These are phyloP conservation scores for Penicillium bialowiezense DNA, from an alignment of 495 filamentous ascomycete species.

Conservation along the genomic window DNA sequence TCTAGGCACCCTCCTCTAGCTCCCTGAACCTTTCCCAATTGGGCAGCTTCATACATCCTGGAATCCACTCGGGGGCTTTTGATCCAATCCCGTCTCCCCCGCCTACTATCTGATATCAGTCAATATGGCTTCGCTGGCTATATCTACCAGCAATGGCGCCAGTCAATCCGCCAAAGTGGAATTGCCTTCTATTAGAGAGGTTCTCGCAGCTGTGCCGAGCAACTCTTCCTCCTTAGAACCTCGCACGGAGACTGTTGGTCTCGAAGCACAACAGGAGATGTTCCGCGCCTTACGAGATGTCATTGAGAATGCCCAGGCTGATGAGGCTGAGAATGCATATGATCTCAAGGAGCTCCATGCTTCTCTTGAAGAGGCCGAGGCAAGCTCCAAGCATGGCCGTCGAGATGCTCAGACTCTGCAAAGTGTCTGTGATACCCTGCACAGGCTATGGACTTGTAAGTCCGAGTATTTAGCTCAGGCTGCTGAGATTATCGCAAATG, in stretches of 20 bases:
- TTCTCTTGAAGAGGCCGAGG: conserved; percentile 27
- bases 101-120: neutral
- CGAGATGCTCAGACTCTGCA: conserved; percentile 23
- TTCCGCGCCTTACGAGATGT: conserved; percentile 23
- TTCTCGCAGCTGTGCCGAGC: conserved; percentile 25
- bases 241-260: conserved; percentile 7
- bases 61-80: neutral
- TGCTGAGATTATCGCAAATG: conserved; percentile 61
- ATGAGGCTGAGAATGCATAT: conserved; percentile 16
- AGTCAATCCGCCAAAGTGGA: conserved; percentile 7
- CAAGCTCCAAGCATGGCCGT: conserved; percentile 14
- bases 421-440: conserved; percentile 24
- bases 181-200: conserved; percentile 22
- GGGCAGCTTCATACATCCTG: neutral
- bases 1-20: conserved; percentile 5
- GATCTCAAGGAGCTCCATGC: conserved; percentile 24
- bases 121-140: conserved; percentile 20
- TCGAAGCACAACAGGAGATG: conserved; percentile 28
- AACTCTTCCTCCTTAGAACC: conserved; percentile 15
- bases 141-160: conserved; percentile 13
- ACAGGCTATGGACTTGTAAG: conserved; percentile 35
- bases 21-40: neutral
- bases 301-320: conserved; percentile 20
- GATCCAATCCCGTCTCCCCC: neutral
- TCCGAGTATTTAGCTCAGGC: conserved; percentile 46